phyloP scores from a whole-genome alignment of 805 yeast genomes.

The Hanseniaspora guilliermondii region DNA sequence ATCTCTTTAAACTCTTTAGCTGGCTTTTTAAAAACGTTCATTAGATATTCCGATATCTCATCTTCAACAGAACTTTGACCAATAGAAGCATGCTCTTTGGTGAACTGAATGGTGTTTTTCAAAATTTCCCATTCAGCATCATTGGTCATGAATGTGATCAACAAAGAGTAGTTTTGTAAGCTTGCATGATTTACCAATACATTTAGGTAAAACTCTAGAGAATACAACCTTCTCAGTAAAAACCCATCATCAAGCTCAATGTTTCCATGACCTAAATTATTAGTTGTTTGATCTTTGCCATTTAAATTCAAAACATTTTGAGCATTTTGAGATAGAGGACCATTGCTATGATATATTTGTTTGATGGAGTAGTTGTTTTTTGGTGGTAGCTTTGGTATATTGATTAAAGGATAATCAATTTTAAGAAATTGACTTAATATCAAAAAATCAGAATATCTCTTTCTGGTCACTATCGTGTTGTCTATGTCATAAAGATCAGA shows the following conservation, averaged over 20 bases:
- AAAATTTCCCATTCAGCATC: conserved; percentile 11
- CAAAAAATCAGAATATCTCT: conserved; percentile 12
- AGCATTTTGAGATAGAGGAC: not conserved
- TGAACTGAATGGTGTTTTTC: conserved; percentile 10
- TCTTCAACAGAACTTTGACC: conserved; percentile 1
- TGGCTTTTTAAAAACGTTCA: conserved; percentile 12
- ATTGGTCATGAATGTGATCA: conserved; percentile 12
- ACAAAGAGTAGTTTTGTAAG: conserved; percentile 6
- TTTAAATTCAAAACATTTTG: not conserved
- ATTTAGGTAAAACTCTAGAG: conserved; percentile 8
- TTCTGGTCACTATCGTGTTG: conserved; percentile 8
- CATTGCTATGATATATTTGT: conserved; percentile 3
- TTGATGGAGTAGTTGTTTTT: conserved; percentile 12
- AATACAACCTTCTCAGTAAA: conserved; percentile 7
- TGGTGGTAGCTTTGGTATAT: conserved; percentile 12
- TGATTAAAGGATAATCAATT: conserved; percentile 9
- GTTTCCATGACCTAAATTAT: not conserved
- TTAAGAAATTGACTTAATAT: conserved; percentile 11
- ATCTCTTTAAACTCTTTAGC: conserved; percentile 9
- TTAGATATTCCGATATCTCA: conserved; percentile 10
- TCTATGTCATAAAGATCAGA: not conserved
- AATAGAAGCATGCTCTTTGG: conserved; percentile 2
- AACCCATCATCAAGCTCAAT: conserved; percentile 11
- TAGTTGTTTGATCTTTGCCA: not conserved
- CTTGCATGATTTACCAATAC: conserved; percentile 6